Evolutionary conservation across 2,329 filamentous ascomycete genomes (phyloP).

Genomic region (Alternaria panax): DNA sequence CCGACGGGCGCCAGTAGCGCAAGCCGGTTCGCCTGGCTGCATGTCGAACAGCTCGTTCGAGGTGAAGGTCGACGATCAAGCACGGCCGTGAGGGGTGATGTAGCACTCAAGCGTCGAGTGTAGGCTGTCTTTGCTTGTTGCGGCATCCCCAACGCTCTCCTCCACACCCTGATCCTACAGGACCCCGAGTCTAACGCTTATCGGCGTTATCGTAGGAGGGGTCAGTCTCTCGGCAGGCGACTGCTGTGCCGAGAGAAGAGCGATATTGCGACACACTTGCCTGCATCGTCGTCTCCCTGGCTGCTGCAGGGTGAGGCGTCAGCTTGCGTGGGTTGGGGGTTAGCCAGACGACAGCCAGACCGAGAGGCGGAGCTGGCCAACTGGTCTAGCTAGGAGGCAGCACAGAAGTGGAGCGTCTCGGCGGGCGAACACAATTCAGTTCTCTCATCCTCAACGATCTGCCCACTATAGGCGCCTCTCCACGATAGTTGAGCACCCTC

Average conservation of each 20-base stretch:
- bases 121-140: conserved; percentile 28
- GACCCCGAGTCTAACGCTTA: conserved; percentile 35
- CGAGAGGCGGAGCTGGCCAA: conserved; percentile 14
- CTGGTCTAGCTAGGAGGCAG: neutral
- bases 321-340: conserved; percentile 20
- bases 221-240: conserved; percentile 34
- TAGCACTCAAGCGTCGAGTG: conserved; percentile 17
- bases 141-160: conserved; percentile 25
- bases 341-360: conserved; percentile 8
- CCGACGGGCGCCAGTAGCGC: conserved; percentile 24
- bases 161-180: conserved; percentile 31
- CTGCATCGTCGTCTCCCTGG: conserved; percentile 30
- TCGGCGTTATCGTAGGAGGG: conserved; percentile 40
- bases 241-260: conserved; percentile 18
- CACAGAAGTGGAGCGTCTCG: conserved; percentile 22
- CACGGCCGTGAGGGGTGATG: conserved; percentile 7
- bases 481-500: conserved; percentile 9
- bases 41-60: conserved; percentile 16
- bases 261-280: conserved; percentile 28
- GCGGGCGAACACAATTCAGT: conserved; percentile 30
- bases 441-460: conserved; percentile 16
- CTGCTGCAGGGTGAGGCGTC: conserved; percentile 29
- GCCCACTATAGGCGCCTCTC: conserved; percentile 14
- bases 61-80: conserved; percentile 9
- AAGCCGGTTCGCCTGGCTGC: conserved; percentile 16